Evolutionary conservation across 768 basidiomycete species (phyloP).

Genomic region (Termitomyces bulborhizus): DNA sequence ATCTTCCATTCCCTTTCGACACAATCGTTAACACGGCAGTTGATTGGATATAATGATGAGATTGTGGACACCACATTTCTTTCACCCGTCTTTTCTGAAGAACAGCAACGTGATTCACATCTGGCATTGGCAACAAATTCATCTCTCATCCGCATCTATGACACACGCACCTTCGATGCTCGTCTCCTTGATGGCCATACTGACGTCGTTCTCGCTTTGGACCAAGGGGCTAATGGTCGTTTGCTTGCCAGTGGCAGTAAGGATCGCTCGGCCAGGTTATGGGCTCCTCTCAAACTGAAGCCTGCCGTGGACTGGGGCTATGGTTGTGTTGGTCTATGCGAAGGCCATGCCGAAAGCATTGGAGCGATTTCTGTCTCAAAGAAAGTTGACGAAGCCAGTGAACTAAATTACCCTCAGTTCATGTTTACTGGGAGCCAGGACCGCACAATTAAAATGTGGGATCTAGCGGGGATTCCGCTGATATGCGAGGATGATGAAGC

Average conservation of each 20-base stretch:
- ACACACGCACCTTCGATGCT: conserved; percentile 68
- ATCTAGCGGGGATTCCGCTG: conserved; percentile 53
- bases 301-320: conserved; percentile 40
- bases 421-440: conserved; percentile 97
- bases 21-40: conserved; percentile 61
- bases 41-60: conserved; percentile 98
- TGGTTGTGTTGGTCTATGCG: conserved; percentile 78
- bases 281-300: conserved; percentile 42
- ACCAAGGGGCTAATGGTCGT: conserved; percentile 56
- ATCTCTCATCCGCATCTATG: conserved; percentile 88
- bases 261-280: conserved; percentile 82
- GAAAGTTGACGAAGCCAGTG: conserved; percentile 25
- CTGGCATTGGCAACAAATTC: conserved; percentile 98
- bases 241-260: conserved; percentile 90
- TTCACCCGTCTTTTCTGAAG: conserved; percentile 26
- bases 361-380: conserved; percentile 86
- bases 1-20: conserved; percentile 80
- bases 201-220: conserved; percentile 87
- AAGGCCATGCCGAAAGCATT: conserved; percentile 92
- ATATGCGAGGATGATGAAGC: conserved; percentile 17
- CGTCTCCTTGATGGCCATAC: conserved; percentile 84
- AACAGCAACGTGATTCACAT: conserved; percentile 49
- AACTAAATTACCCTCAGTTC: conserved; percentile 42
- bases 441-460: conserved; percentile 98
- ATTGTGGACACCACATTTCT: conserved; percentile 88